Conservation (phyloP, 495 filamentous ascomycete genomes). For the Hypoxylon fuscum region DNA sequence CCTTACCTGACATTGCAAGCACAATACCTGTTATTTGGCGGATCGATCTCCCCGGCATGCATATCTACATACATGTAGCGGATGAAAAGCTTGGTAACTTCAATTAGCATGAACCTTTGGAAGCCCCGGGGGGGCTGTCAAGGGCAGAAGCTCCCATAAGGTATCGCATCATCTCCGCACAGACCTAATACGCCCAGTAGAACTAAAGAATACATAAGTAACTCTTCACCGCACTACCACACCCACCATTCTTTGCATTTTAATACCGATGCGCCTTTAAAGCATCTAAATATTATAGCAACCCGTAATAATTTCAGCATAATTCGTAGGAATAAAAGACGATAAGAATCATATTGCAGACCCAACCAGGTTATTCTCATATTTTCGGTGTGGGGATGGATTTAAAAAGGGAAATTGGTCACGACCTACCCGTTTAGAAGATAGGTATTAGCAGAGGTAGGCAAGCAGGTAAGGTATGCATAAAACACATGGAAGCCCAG, state of each 20-base stretch:
- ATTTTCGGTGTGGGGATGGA: neutral
- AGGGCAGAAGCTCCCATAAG: no score
- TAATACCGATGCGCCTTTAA: no score
- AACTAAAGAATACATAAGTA: no score
- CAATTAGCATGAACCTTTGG: neutral
- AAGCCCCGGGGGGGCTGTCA: neutral
- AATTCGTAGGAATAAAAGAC: no score
- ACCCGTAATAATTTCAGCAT: no score
- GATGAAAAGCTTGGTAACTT: neutral
- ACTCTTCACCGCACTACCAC: neutral
- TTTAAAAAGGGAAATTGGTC: constrained; percentile 2
- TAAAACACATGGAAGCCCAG: constrained; percentile 2
- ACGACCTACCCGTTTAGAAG: constrained; percentile 10
- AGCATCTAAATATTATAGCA: no score
- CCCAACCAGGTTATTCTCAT: neutral
- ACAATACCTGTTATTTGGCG: neutral
- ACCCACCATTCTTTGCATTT: no score
- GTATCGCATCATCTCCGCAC: neutral
- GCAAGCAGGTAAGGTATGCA: constrained; percentile 14
- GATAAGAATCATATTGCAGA: no score
- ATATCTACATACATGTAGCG: neutral
- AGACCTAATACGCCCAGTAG: neutral
- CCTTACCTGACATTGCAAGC: neutral
- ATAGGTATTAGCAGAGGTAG: no score
- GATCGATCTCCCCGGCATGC: neutral